A percentile compares a stretch with the other conserved stretches of the same genome.
Conservation (phyloP, 352 stramenopile species). For the Globisporangium takayamanum region DNA sequence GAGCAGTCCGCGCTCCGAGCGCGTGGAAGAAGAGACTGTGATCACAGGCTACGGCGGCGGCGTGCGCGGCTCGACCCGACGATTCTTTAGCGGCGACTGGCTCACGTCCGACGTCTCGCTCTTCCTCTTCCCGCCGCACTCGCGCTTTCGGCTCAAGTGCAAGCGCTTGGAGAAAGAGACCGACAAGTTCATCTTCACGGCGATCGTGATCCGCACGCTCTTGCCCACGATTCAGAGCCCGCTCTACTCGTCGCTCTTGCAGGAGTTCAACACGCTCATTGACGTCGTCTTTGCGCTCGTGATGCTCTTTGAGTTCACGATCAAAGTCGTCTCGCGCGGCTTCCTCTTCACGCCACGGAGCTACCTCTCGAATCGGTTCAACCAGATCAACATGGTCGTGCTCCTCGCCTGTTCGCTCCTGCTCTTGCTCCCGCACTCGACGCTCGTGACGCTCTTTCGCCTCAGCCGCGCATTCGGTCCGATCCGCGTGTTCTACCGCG, state of each 20-base stretch:
- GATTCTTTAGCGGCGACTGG: constrained; percentile 64
- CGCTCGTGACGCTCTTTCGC: constrained; percentile 66
- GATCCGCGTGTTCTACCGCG: constrained; percentile 80
- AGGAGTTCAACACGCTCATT: constrained; percentile 72
- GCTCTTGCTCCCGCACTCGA: constrained; percentile 65
- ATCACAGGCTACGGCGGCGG: constrained; percentile 1
- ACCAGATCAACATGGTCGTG: constrained; percentile 82
- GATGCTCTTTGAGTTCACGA: constrained; percentile 75
- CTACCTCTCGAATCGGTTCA: constrained; percentile 80
- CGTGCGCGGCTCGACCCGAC: constrained; percentile 16
- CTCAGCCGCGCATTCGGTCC: constrained; percentile 74
- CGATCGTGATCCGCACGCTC: constrained; percentile 70
- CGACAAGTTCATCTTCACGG: constrained; percentile 80
- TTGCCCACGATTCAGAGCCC: constrained; percentile 72
- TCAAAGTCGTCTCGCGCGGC: constrained; percentile 77
- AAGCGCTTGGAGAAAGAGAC: constrained; percentile 72
- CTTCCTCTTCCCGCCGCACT: constrained; percentile 72
- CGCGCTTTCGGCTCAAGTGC: constrained; percentile 57
- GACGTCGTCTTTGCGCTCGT: constrained; percentile 67
- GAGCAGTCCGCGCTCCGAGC: background rate
- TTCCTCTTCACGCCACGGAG: constrained; percentile 75
- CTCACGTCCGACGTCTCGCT: constrained; percentile 73
- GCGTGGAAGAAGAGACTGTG: constrained; percentile 1
- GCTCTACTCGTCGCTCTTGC: constrained; percentile 69
- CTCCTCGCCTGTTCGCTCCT: constrained; percentile 70